Percentiles rank a stretch among this genome's conserved stretches.
Conservation (phyloP, 2,329 filamentous ascomycete species). For the Ploettnerulaceae sp. region DNA sequence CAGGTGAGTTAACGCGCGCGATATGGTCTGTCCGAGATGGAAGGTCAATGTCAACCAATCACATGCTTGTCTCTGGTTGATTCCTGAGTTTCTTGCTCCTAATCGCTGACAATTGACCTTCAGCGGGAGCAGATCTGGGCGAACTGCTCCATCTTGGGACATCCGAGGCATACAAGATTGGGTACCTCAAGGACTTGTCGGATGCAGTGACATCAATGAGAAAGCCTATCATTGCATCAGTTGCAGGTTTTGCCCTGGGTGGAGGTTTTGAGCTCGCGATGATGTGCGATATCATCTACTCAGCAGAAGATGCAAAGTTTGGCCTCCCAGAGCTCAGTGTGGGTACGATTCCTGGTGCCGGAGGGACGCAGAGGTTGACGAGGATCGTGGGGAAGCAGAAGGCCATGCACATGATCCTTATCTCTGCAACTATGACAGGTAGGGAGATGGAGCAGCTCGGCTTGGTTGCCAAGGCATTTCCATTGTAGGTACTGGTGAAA, state of each 20-base stretch:
- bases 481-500: too few relatives aligned
- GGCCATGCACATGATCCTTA: slow-evolving; percentile 30
- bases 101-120: neutral
- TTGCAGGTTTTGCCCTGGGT: slow-evolving; percentile 47
- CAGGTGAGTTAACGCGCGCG: slow-evolving; percentile 19
- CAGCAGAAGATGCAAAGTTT: slow-evolving; percentile 28
- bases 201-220: slow-evolving; percentile 35
- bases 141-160: slow-evolving; percentile 33
- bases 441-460: slow-evolving; percentile 19
- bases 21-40: too few relatives aligned
- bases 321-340: slow-evolving; percentile 35
- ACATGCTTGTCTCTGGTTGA: too few relatives aligned
- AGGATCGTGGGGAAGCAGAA: slow-evolving; percentile 36
- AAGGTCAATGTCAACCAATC: too few relatives aligned
- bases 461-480: slow-evolving; percentile 31
- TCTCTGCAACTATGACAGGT: slow-evolving; percentile 19
- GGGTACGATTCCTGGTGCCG: slow-evolving; percentile 32
- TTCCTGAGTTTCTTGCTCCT: too few relatives aligned
- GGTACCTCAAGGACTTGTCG: slow-evolving; percentile 40
- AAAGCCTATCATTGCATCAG: slow-evolving; percentile 46
- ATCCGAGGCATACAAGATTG: slow-evolving; percentile 27
- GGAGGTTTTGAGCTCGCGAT: slow-evolving; percentile 48
- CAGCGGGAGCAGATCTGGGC: slow-evolving; percentile 34
- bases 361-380: slow-evolving; percentile 34
- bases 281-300: slow-evolving; percentile 37